A percentile compares a stretch with the other conserved stretches of the same genome.
Conservation (phyloP, 805 yeast genomes). For the Metschnikowia borealis region DNA sequence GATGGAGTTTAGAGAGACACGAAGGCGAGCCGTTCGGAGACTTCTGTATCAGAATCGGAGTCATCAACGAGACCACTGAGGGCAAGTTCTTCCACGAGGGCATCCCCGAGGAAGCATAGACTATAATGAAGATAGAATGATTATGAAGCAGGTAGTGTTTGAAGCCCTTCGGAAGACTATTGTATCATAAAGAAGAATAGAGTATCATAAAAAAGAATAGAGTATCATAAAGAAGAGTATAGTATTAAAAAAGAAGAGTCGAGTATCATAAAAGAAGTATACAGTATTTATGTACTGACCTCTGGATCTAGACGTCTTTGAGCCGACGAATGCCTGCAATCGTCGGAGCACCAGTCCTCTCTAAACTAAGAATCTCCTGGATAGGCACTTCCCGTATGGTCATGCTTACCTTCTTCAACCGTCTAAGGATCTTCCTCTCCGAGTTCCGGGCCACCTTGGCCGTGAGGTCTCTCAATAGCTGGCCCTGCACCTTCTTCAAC, state of each 20-base stretch:
- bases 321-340: slow-evolving; percentile 15
- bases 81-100: slow-evolving; percentile 96
- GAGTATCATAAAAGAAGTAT: no score
- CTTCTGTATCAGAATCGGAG: slow-evolving; percentile 80
- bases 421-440: slow-evolving; percentile 36
- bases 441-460: slow-evolving; percentile 22
- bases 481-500: slow-evolving; percentile 20
- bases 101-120: slow-evolving; percentile 69
- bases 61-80: slow-evolving; percentile 81
- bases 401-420: slow-evolving; percentile 45
- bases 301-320: no score
- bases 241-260: no score
- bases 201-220: no score
- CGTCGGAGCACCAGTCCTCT: slow-evolving; percentile 35
- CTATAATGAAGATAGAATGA: background rate
- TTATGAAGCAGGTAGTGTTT: no score
- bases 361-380: slow-evolving; percentile 42
- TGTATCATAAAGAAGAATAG: no score
- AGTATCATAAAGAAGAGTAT: no score
- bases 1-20: slow-evolving; percentile 88
- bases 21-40: slow-evolving; percentile 97
- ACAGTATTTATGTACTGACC: no score
- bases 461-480: slow-evolving; percentile 24
- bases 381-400: slow-evolving; percentile 48
- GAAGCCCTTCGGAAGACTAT: no score